A percentile compares a stretch with the other conserved stretches of the same genome.
Conservation (phyloP, 768 basidiomycete genomes). For the Hebeloma cylindrosporum region DNA sequence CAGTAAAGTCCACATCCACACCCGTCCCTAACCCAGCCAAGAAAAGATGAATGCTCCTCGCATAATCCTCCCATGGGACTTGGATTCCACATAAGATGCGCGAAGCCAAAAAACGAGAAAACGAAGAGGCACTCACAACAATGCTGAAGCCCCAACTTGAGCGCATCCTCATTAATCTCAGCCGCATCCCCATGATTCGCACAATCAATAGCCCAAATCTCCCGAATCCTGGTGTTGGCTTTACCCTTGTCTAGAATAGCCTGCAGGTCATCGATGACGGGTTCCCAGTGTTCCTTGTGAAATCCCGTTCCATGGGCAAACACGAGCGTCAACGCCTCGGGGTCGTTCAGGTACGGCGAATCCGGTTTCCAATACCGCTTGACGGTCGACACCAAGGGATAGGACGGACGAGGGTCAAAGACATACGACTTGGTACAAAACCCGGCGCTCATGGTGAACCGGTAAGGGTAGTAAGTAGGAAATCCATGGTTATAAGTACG, state of each 20-base stretch:
- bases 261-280: conserved; percentile 48
- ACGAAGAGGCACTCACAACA: conserved; percentile 35
- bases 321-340: conserved; percentile 45
- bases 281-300: conserved; percentile 63
- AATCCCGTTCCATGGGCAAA: conserved; percentile 55
- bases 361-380: conserved; percentile 49
- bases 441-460: conserved; percentile 9
- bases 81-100: not conserved
- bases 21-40: conserved; percentile 48
- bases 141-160: conserved; percentile 41
- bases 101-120: not conserved
- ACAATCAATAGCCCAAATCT: conserved; percentile 51
- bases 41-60: conserved; percentile 45
- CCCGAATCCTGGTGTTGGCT: conserved; percentile 36
- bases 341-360: conserved; percentile 33
- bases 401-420: conserved; percentile 55
- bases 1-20: conserved; percentile 47
- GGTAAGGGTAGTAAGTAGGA: no score
- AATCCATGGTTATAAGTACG: no score
- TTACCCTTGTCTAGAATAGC: conserved; percentile 19
- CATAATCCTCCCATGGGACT: conserved; percentile 60
- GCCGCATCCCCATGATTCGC: conserved; percentile 59
- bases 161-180: conserved; percentile 42
- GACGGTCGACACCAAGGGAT: conserved; percentile 46
- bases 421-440: conserved; percentile 33